phyloP scores from a whole-genome alignment of 306 rosid genomes.

The Betula pendula region DNA sequence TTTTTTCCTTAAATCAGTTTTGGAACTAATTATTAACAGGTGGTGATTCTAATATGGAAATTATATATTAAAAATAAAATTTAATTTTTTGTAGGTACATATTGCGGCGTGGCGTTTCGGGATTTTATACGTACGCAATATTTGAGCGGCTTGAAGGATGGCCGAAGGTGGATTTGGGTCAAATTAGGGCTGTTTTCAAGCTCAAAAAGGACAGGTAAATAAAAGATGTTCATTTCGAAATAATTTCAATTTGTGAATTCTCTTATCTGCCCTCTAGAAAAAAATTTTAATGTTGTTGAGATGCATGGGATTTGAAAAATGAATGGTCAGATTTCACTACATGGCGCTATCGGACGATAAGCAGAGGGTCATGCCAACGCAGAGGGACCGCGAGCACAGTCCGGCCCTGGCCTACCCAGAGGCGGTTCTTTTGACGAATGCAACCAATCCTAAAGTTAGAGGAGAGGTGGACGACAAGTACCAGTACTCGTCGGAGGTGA shows the following conservation, averaged over 20 bases:
- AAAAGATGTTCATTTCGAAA: background rate
- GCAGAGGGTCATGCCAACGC: constrained; percentile 68
- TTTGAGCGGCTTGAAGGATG: constrained; percentile 54
- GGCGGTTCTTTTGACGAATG: constrained; percentile 64
- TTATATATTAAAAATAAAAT: background rate
- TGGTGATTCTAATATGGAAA: background rate
- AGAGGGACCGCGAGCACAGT: constrained; percentile 36
- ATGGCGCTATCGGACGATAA: constrained; percentile 68
- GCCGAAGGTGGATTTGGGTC: constrained; percentile 45
- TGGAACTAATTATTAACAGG: background rate
- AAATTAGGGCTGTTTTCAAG: constrained; percentile 61
- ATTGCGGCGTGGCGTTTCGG: constrained; percentile 52
- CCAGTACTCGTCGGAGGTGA: constrained; percentile 56
- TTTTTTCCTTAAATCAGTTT: background rate
- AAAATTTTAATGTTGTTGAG: too few species aligned
- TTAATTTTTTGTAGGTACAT: constrained; percentile 60
- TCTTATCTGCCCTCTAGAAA: too few species aligned
- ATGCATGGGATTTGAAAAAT: constrained; percentile 1
- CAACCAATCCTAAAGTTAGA: constrained; percentile 30
- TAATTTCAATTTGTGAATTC: too few species aligned
- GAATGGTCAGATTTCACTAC: constrained; percentile 48
- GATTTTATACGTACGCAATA: constrained; percentile 63
- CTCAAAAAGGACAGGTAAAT: constrained; percentile 43
- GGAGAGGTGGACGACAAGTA: constrained; percentile 98
- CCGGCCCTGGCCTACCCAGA: constrained; percentile 52